phyloP scores from a whole-genome alignment of 176 grass and related monocot species.

The barley (Hordeum vulgare) region MorexV3_pseudomolecules_assembly NC_058519.1:196477669-196478168 shows the following conservation, averaged over 20 bases:
- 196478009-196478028: slow-evolving; percentile 26
- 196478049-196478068: slow-evolving; percentile 9
- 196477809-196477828: not conserved
- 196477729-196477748: not conserved
- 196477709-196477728: slow-evolving; percentile 39
- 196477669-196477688: slow-evolving; percentile 71
- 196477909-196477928: slow-evolving; percentile 62
- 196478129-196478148: not conserved
- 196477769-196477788: slow-evolving; percentile 65
- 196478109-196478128: not conserved
- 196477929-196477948: slow-evolving; percentile 30
- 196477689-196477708: slow-evolving; percentile 36
- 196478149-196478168: not conserved
- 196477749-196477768: slow-evolving; percentile 45
- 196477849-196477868: not conserved
- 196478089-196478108: not conserved
- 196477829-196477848: not conserved
- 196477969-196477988: slow-evolving; percentile 49
- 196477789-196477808: slow-evolving; percentile 54
- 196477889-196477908: not conserved
- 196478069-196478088: slow-evolving; percentile 15
- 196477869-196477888: not conserved
- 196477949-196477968: slow-evolving; percentile 52
- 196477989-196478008: slow-evolving; percentile 37
- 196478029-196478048: slow-evolving; percentile 4